Evolutionary conservation across 176 grass and related monocot species (phyloP).

Genomic region (Neostapfia colusana): DNA sequence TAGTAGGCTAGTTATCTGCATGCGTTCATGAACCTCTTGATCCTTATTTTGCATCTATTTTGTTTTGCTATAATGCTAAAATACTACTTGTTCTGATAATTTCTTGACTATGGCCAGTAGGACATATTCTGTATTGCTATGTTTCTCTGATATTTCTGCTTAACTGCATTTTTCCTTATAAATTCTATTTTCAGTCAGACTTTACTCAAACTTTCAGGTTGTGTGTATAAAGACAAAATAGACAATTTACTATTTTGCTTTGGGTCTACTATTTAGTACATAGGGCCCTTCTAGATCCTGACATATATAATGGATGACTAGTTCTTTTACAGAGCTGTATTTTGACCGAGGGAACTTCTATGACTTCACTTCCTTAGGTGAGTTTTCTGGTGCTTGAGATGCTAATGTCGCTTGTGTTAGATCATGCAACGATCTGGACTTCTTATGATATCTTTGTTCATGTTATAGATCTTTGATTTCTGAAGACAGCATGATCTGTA

Average conservation of each 20-base stretch:
- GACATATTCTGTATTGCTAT: not conserved
- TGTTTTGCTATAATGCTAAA: not conserved
- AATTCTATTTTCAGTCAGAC: not conserved
- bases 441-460: not conserved
- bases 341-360: constrained; percentile 90
- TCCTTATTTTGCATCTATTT: not conserved
- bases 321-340: constrained; percentile 61
- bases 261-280: constrained; percentile 8
- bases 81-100: not conserved
- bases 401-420: not conserved
- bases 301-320: constrained; percentile 11
- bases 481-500: not conserved
- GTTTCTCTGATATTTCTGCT: not conserved
- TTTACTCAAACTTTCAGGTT: constrained; percentile 6
- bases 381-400: constrained; percentile 22
- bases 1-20: not conserved
- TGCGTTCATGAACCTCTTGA: not conserved
- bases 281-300: not conserved
- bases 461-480: not conserved
- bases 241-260: not conserved
- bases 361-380: constrained; percentile 90
- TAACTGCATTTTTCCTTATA: not conserved
- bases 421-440: not conserved
- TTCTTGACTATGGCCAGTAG: not conserved
- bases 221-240: not conserved